These are phyloP conservation scores for Articulospora tetracladia DNA, from an alignment of 495 filamentous ascomycete species.

Conservation along the genomic window DNA sequence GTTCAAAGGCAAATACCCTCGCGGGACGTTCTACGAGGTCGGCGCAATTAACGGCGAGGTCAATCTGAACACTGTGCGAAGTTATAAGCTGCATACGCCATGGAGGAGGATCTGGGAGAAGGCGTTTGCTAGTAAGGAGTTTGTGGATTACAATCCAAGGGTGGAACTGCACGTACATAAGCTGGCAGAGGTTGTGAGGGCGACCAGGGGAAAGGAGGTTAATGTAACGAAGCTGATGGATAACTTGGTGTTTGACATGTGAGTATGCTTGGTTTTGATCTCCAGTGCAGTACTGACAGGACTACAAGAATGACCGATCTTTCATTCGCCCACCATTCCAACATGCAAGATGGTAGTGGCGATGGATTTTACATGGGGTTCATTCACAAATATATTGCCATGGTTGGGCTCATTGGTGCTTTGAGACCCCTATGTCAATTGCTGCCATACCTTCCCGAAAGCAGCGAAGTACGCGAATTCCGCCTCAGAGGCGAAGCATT, in stretches of 20 bases:
- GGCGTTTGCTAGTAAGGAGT: constrained; percentile 14
- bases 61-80: constrained; percentile 14
- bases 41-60: constrained; percentile 11
- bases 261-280: constrained; percentile 5
- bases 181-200: constrained; percentile 9
- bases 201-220: constrained; percentile 8
- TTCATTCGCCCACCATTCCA: constrained; percentile 15
- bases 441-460: constrained; percentile 14
- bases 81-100: constrained; percentile 14
- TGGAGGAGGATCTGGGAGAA: constrained; percentile 23
- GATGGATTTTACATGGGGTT: constrained; percentile 15
- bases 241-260: constrained; percentile 21
- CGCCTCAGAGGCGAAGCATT: constrained; percentile 1
- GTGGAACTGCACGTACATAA: constrained; percentile 22
- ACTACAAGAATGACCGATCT: constrained; percentile 21
- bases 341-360: constrained; percentile 20
- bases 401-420: constrained; percentile 1
- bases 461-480: constrained; percentile 9
- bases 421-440: constrained; percentile 15
- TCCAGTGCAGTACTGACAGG: too few species aligned
- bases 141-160: constrained; percentile 18
- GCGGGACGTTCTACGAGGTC: constrained; percentile 22
- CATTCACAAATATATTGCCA: constrained; percentile 11
- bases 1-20: constrained; percentile 11
- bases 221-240: constrained; percentile 7